Base-by-base conservation (phyloP, 129 eudicot species). In the Deinandra increscens region DNA sequence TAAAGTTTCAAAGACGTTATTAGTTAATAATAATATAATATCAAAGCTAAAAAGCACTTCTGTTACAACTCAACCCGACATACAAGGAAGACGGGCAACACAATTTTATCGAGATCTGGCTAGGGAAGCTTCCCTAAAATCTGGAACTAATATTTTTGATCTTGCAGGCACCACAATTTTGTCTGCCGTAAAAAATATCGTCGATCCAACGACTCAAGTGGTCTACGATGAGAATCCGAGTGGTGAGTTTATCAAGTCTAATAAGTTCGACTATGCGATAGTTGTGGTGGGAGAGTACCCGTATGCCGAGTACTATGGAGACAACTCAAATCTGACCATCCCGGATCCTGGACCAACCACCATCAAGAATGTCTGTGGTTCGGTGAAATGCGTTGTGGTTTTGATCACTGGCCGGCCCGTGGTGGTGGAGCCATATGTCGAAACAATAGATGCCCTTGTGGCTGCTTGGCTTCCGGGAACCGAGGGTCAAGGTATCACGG, bases 401-500 rank as follows among this genome's bases (percentile, higher is more conserved):
- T 48, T 88, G 18, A 60, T 88, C 62, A 82, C 83, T 1, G 95
- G 91, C 15, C 79, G 95, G 2, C 95, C 91, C 0, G 82, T 88
- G 63, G 86, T 88, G 64, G 34, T 82, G 34, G 58, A 71, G 20
- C 75, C 75, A 17, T 71, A 58, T 71, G 75, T 70, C 9, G 34
- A 71, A 43, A 43, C 75, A 18, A 72, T 88, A 3, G 95, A 88
- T n/a, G 91, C 86, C 19, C 78, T 88, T 23, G 91, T 88, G 37
- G 88, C 88, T 69, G 95, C 91, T 4, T 88, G 91, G 91, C 88
- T 85, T 53, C 91, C 95, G 4, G 91, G 95, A 36, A 83, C 77
- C 0, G 95, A 84, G 73, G 91, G 88, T 43, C 88, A 82, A 54
- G 91, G 91, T 48, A 58, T 71, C 34, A 59, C 75, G 1, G 75